These are phyloP conservation scores for Corylus americana DNA, from an alignment of 306 rosid species.

Conservation along the genomic window DNA sequence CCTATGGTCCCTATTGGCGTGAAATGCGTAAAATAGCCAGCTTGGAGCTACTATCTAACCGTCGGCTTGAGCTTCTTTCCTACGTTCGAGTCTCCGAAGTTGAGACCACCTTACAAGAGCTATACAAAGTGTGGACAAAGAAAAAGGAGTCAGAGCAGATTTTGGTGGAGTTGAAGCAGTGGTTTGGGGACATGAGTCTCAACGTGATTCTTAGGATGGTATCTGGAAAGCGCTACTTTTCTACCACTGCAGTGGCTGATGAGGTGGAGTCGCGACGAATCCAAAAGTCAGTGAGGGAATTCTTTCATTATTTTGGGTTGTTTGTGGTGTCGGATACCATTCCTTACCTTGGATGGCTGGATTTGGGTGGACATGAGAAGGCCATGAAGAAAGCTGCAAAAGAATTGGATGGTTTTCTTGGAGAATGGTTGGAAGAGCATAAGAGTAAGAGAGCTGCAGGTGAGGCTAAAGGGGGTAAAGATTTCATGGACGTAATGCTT, in stretches of 20 bases:
- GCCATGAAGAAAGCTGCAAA: constrained; percentile 38
- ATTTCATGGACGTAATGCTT: constrained; percentile 47
- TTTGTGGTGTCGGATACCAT: constrained; percentile 41
- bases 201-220: constrained; percentile 39
- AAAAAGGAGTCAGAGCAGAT: not conserved
- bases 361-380: constrained; percentile 38
- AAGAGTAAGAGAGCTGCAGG: not conserved
- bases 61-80: constrained; percentile 35
- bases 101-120: constrained; percentile 25
- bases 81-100: constrained; percentile 34
- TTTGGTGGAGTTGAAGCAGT: constrained; percentile 39
- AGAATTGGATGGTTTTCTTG: constrained; percentile 16
- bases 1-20: constrained; percentile 42
- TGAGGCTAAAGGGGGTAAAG: constrained; percentile 7
- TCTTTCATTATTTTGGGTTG: constrained; percentile 8
- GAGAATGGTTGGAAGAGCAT: constrained; percentile 51
- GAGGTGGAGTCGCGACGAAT: constrained; percentile 3
- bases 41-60: constrained; percentile 42
- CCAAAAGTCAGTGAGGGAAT: constrained; percentile 12
- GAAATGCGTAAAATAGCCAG: constrained; percentile 37
- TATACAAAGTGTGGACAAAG: constrained; percentile 30
- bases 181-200: constrained; percentile 40
- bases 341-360: constrained; percentile 45
- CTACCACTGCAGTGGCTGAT: not conserved
- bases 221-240: constrained; percentile 35